Conservation (phyloP, 1,139 yeast genomes). For the Debaryomyces sp. region DNA sequence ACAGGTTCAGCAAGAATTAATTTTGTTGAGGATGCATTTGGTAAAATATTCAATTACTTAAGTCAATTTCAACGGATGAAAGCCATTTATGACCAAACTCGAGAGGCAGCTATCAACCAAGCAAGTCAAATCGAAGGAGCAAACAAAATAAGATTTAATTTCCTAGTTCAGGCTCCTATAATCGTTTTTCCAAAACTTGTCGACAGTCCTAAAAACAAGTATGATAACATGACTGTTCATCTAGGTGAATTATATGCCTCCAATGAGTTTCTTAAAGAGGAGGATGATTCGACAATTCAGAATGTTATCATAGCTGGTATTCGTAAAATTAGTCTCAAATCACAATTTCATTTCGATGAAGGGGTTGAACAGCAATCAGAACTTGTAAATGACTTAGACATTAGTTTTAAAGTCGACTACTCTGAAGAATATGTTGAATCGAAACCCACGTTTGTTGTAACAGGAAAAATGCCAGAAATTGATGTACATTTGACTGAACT, state of each 20-base stretch:
- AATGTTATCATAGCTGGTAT: constrained; percentile 69
- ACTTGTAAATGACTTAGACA: constrained; percentile 70
- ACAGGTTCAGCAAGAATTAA: constrained; percentile 77
- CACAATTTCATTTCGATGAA: constrained; percentile 56
- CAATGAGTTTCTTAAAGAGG: constrained; percentile 52
- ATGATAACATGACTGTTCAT: constrained; percentile 69
- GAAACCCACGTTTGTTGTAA: constrained; percentile 55
- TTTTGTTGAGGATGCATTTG: constrained; percentile 80
- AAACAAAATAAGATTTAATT: constrained; percentile 67
- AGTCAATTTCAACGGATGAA: constrained; percentile 85
- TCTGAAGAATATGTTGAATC: constrained; percentile 40
- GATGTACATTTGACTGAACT: constrained; percentile 73
- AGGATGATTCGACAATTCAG: constrained; percentile 21
- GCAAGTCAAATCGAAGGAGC: constrained; percentile 69
- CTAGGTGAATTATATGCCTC: constrained; percentile 82
- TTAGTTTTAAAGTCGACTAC: constrained; percentile 63
- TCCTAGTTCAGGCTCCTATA: constrained; percentile 78
- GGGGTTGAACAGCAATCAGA: constrained; percentile 55
- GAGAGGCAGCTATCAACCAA: constrained; percentile 76
- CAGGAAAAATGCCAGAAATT: constrained; percentile 68
- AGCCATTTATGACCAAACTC: constrained; percentile 79
- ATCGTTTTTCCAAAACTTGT: constrained; percentile 71
- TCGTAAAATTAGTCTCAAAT: constrained; percentile 65
- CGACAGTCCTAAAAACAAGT: constrained; percentile 38
- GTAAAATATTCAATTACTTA: constrained; percentile 65